phyloP scores from a whole-genome alignment of 2,329 filamentous ascomycete species.

The Podosphaera xanthii region DNA sequence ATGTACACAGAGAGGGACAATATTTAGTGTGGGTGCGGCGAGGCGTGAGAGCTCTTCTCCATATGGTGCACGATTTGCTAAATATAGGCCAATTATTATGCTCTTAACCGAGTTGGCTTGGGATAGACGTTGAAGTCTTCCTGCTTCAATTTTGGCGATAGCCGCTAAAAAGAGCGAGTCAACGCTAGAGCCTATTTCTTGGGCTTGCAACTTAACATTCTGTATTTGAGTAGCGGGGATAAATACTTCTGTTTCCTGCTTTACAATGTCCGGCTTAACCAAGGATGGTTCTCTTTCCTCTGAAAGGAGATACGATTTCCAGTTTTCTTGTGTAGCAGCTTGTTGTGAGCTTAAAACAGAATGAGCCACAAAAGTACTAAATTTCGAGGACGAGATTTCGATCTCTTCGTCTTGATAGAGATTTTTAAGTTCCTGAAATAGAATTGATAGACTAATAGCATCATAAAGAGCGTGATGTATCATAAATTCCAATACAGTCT shows the following conservation, averaged over 20 bases:
- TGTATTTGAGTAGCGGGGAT: constrained; percentile 24
- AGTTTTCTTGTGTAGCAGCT: constrained; percentile 19
- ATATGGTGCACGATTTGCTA: constrained; percentile 47
- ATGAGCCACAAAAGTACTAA: constrained; percentile 18
- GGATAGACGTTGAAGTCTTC: not conserved
- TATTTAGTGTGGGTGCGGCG: constrained; percentile 50
- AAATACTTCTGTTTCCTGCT: constrained; percentile 20
- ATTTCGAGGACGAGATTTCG: constrained; percentile 1
- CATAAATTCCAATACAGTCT: constrained; percentile 21
- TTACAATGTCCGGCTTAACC: not conserved
- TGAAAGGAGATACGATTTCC: constrained; percentile 19
- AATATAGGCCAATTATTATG: constrained; percentile 55
- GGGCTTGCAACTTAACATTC: constrained; percentile 21
- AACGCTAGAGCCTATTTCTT: constrained; percentile 34
- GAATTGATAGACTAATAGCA: constrained; percentile 47
- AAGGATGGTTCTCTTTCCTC: constrained; percentile 15
- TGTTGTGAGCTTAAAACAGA: constrained; percentile 17
- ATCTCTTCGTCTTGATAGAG: constrained; percentile 17
- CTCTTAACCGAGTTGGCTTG: constrained; percentile 13
- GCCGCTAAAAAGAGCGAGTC: constrained; percentile 58
- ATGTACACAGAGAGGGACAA: constrained; percentile 46
- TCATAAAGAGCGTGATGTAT: constrained; percentile 85
- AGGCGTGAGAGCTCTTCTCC: constrained; percentile 25
- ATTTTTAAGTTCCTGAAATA: constrained; percentile 31
- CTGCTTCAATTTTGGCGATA: constrained; percentile 27